Percentiles rank a stretch among this genome's conserved stretches.
phyloP scores from a whole-genome alignment of 345 rosid species.

The Ceriops tagal region DNA sequence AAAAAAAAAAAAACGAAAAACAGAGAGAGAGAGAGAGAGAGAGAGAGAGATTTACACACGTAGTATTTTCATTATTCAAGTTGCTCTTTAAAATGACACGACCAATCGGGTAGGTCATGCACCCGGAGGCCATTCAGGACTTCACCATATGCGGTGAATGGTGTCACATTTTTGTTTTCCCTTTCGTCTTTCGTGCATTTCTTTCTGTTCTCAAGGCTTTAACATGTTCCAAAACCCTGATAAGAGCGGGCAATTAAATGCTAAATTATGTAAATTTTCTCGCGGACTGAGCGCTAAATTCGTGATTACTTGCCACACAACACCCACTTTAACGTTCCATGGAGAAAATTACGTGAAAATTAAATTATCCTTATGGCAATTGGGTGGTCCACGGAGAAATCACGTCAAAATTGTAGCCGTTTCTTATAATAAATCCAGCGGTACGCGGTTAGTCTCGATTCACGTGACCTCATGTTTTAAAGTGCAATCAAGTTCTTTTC shows the following conservation, averaged over 20 bases:
- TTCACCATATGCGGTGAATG: background rate
- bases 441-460: slow-evolving; percentile 10
- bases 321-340: no score
- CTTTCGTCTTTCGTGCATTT: background rate
- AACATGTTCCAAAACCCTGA: no score
- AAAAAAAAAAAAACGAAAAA: no score
- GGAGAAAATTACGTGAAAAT: no score
- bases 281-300: no score
- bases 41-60: no score
- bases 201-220: no score
- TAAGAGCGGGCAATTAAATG: no score
- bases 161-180: no score
- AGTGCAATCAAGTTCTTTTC: slow-evolving; percentile 15
- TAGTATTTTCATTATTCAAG: background rate
- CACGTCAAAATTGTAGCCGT: background rate
- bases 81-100: slow-evolving; percentile 16
- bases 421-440: background rate
- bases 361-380: background rate
- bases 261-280: no score
- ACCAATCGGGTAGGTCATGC: slow-evolving; percentile 24
- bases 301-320: no score
- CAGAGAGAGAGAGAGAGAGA: no score
- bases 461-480: slow-evolving; percentile 29
- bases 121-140: slow-evolving; percentile 24
- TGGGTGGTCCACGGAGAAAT: background rate